Percentiles rank a stretch among this genome's conserved stretches.
These are phyloP conservation scores for Globisporangium nagaii DNA, from an alignment of 352 stramenopile species.

Conservation along the genomic window DNA sequence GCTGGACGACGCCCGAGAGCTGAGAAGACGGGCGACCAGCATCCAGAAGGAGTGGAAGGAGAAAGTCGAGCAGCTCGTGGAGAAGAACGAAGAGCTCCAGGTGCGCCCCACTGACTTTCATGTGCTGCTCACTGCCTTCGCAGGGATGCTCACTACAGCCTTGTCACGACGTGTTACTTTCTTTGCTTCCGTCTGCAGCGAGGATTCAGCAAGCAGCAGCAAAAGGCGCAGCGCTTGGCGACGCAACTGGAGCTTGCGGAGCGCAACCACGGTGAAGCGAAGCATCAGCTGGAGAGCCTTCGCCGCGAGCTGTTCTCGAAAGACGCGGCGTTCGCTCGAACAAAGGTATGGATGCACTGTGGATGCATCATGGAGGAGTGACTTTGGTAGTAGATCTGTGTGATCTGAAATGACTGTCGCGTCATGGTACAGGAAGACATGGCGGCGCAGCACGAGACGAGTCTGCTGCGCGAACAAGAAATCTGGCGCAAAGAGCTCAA, in stretches of 20 bases:
- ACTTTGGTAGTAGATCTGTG: too few relatives aligned
- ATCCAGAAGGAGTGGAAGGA: conserved; percentile 42
- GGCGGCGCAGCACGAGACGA: conserved; percentile 23
- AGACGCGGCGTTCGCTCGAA: conserved; percentile 19
- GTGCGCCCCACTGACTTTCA: too few relatives aligned
- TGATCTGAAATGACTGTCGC: too few relatives aligned
- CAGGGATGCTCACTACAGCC: too few relatives aligned
- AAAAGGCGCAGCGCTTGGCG: conserved; percentile 8
- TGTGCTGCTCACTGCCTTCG: not conserved
- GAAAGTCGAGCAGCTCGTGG: conserved; percentile 34
- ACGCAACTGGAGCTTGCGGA: conserved; percentile 25
- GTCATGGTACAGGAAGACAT: conserved; percentile 29
- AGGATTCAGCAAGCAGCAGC: conserved; percentile 12
- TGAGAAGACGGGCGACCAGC: conserved; percentile 26
- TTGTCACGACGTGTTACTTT: not conserved
- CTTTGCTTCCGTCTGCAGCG: conserved; percentile 10
- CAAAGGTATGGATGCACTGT: conserved; percentile 16
- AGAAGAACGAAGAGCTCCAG: conserved; percentile 32
- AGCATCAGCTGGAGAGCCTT: conserved; percentile 33
- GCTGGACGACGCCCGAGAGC: conserved; percentile 31
- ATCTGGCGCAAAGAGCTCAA: conserved; percentile 57
- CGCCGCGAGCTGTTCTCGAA: conserved; percentile 32
- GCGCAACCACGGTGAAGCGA: conserved; percentile 16
- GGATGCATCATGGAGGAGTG: too few relatives aligned
- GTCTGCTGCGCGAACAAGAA: conserved; percentile 41